A percentile compares a stretch with the other conserved stretches of the same genome.
Evolutionary conservation across 352 stramenopile species (phyloP).

Genomic region (Globisporangium acanthophoron): DNA sequence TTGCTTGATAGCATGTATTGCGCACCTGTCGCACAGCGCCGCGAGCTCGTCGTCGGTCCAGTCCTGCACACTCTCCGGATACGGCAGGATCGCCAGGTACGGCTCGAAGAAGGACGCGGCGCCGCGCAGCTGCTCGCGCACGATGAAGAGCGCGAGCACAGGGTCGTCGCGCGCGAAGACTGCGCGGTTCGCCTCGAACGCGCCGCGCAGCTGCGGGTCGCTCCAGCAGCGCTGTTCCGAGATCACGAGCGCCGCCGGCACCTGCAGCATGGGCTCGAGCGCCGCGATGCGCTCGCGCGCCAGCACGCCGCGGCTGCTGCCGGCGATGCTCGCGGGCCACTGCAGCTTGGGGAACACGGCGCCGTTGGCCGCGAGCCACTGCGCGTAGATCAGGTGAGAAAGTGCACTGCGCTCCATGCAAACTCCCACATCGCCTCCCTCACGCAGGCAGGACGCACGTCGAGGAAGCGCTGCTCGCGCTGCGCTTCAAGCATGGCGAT

Average conservation of each 20-base stretch:
- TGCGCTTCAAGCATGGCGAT: not conserved
- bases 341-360: slow-evolving; percentile 70
- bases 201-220: slow-evolving; percentile 35
- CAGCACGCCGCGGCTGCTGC: slow-evolving; percentile 55
- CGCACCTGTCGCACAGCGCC: slow-evolving; percentile 66
- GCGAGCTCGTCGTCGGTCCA: slow-evolving; percentile 66
- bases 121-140: slow-evolving; percentile 59
- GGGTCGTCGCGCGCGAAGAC: slow-evolving; percentile 79
- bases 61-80: slow-evolving; percentile 72
- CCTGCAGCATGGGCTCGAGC: slow-evolving; percentile 58
- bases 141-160: slow-evolving; percentile 78
- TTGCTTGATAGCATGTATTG: not conserved
- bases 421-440: not conserved
- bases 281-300: slow-evolving; percentile 44
- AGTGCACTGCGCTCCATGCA: not conserved
- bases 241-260: slow-evolving; percentile 68
- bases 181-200: slow-evolving; percentile 51
- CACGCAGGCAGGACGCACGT: slow-evolving; percentile 11
- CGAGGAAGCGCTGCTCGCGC: slow-evolving; percentile 44
- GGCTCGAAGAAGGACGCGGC: slow-evolving; percentile 82
- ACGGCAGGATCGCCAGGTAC: slow-evolving; percentile 82
- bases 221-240: slow-evolving; percentile 55
- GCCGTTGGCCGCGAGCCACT: slow-evolving; percentile 72
- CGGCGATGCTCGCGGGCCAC: slow-evolving; percentile 49
- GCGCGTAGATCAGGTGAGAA: not conserved